phyloP scores from a whole-genome alignment of 257 asterid species.

The Nicotiana knightiana region DNA sequence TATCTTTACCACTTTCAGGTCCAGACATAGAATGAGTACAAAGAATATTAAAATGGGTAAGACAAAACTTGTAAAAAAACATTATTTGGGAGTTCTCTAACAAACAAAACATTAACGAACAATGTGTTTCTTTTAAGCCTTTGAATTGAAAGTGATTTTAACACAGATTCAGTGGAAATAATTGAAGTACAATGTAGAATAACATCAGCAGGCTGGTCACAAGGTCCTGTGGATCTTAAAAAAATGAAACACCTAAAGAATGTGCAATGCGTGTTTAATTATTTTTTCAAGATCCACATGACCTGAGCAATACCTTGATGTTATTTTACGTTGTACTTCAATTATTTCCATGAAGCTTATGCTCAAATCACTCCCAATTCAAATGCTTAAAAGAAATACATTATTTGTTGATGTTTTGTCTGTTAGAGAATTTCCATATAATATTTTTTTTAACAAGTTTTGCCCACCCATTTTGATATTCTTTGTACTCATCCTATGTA shows the following conservation, averaged over 20 bases:
- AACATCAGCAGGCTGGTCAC: conserved; percentile 72
- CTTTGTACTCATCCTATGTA: conserved; percentile 92
- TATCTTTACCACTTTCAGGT: conserved; percentile 69
- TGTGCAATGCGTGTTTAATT: conserved; percentile 16
- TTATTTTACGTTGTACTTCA: conserved; percentile 53
- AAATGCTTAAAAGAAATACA: conserved; percentile 49
- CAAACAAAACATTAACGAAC: conserved; percentile 61
- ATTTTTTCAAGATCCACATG: conserved; percentile 55
- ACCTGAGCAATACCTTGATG: conserved; percentile 69
- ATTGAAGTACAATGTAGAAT: conserved; percentile 61
- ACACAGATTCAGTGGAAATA: conserved; percentile 48
- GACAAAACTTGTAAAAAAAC: conserved; percentile 53
- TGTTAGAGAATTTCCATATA: conserved; percentile 56
- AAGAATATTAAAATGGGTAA: conserved; percentile 51
- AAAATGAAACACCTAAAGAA: conserved; percentile 33
- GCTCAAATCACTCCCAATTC: conserved; percentile 53
- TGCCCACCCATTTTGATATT: conserved; percentile 62
- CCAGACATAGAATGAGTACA: conserved; percentile 97
- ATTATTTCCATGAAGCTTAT: conserved; percentile 52
- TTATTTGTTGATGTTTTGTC: conserved; percentile 67
- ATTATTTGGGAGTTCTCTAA: conserved; percentile 58
- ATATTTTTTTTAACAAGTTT: conserved; percentile 41
- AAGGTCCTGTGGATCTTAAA: conserved; percentile 53
- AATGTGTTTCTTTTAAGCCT: conserved; percentile 51
- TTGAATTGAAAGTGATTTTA: conserved; percentile 56